Conservation (phyloP, 1,139 yeast species). For the Hanseniaspora sp. region DNA sequence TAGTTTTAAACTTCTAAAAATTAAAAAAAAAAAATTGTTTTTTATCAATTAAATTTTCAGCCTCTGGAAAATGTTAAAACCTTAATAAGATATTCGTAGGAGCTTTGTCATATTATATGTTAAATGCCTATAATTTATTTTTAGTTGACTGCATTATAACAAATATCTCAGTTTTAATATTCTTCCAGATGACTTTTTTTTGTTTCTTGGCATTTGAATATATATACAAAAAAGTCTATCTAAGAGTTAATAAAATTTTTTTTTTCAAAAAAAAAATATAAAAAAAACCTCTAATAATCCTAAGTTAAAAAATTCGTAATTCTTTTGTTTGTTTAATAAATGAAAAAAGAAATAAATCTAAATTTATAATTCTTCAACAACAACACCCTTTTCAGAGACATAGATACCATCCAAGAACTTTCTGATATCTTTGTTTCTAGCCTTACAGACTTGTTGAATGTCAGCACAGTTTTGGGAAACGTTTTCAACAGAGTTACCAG, state of each 20-base stretch:
- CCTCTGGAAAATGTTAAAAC: not conserved
- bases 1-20: not conserved
- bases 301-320: slow-evolving; percentile 27
- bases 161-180: slow-evolving; percentile 10
- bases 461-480: slow-evolving; percentile 99
- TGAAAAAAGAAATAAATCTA: no score
- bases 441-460: slow-evolving; percentile 96
- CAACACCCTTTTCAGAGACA: slow-evolving; percentile 91
- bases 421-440: slow-evolving; percentile 99
- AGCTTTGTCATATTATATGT: not conserved
- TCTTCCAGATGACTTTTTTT: not conserved
- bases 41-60: not conserved
- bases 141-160: slow-evolving; percentile 10
- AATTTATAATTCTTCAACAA: slow-evolving; percentile 40
- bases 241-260: not conserved
- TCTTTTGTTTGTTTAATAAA: no score
- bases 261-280: not conserved
- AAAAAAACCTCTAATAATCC: not conserved
- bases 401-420: slow-evolving; percentile 99
- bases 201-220: slow-evolving; percentile 11
- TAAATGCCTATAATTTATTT: not conserved
- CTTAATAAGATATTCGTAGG: slow-evolving; percentile 10
- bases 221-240: slow-evolving; percentile 57
- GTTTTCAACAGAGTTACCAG: slow-evolving; percentile 95
- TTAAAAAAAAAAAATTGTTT: not conserved